Percentiles rank a stretch among this genome's conserved stretches.
phyloP scores from a whole-genome alignment of 2,329 filamentous ascomycete species.

The Gliomastix tumulicola region DNA sequence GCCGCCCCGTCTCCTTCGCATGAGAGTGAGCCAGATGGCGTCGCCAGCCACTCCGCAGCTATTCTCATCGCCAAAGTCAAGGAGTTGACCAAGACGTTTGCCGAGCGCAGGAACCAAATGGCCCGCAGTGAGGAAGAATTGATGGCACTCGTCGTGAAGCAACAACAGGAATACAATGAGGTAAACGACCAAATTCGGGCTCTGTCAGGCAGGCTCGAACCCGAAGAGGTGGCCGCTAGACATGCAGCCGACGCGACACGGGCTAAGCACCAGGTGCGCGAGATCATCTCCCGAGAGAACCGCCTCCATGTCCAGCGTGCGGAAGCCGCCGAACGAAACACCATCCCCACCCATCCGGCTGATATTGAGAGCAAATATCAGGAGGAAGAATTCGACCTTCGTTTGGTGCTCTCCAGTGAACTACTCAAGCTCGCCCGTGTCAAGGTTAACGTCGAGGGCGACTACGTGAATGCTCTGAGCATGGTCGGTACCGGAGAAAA shows the following conservation, averaged over 20 bases:
- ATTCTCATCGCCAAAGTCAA: conserved; percentile 67
- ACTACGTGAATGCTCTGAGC: conserved; percentile 62
- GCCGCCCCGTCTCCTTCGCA: conserved; percentile 33
- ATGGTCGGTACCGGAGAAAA: conserved; percentile 66
- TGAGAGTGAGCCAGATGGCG: conserved; percentile 44
- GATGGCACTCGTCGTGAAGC: conserved; percentile 56
- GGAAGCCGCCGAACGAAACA: conserved; percentile 43
- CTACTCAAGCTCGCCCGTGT: conserved; percentile 50
- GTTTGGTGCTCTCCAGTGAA: conserved; percentile 49
- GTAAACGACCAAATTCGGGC: conserved; percentile 53
- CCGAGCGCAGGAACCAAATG: conserved; percentile 69
- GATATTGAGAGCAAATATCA: conserved; percentile 27
- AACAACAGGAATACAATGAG: conserved; percentile 58
- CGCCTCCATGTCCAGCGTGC: conserved; percentile 43
- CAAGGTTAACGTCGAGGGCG: conserved; percentile 54
- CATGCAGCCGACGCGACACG: conserved; percentile 43
- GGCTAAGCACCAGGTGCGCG: conserved; percentile 40
- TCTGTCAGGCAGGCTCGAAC: conserved; percentile 46
- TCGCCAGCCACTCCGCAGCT: conserved; percentile 47
- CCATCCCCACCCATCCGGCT: not conserved
- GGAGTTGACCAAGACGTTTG: conserved; percentile 63
- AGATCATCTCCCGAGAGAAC: conserved; percentile 44
- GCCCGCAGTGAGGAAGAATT: conserved; percentile 63
- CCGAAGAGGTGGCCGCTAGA: conserved; percentile 45
- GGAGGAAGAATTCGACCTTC: conserved; percentile 44